Conservation (phyloP, 768 basidiomycete species). For the Infundibulicybe gibba region DNA sequence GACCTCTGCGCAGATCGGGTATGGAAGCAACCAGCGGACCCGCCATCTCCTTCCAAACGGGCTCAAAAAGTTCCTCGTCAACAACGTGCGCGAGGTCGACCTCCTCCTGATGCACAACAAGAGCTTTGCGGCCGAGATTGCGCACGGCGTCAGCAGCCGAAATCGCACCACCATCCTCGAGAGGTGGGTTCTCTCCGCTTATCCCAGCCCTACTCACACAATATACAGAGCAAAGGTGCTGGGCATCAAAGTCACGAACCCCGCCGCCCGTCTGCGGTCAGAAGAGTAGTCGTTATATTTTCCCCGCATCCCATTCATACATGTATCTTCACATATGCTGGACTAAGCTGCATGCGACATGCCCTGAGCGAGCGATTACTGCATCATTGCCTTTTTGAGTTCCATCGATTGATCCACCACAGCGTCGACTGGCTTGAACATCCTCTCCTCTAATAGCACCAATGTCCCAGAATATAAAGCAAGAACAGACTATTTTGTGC, state of each 20-base stretch:
- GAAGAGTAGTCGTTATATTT: conserved; percentile 69
- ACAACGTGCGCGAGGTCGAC: conserved; percentile 91
- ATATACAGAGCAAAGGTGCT: conserved; percentile 70
- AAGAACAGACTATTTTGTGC: too few species aligned
- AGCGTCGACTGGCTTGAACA: too few species aligned
- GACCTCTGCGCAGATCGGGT: neutral
- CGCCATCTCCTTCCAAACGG: conserved; percentile 95
- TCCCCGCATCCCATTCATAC: conserved; percentile 31
- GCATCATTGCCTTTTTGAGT: too few species aligned
- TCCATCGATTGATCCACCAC: too few species aligned
- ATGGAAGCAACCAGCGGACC: conserved; percentile 43
- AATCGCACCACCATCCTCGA: conserved; percentile 91
- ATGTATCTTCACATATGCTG: conserved; percentile 55
- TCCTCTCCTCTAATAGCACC: too few species aligned
- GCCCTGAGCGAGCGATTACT: conserved; percentile 8
- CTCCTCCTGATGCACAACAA: conserved; percentile 98
- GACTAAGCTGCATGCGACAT: conserved; percentile 50
- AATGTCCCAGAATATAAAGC: too few species aligned
- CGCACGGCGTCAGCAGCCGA: conserved; percentile 93
- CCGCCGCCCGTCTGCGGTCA: conserved; percentile 88
- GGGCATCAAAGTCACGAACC: conserved; percentile 92
- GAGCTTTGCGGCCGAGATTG: conserved; percentile 93
- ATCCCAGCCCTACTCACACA: conserved; percentile 3
- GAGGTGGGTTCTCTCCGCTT: conserved; percentile 45
- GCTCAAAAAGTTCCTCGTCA: conserved; percentile 92